A percentile compares a stretch with the other conserved stretches of the same genome.
Conservation (phyloP, 176 grass and related monocot genomes). For the Tillandsia leiboldiana region DNA sequence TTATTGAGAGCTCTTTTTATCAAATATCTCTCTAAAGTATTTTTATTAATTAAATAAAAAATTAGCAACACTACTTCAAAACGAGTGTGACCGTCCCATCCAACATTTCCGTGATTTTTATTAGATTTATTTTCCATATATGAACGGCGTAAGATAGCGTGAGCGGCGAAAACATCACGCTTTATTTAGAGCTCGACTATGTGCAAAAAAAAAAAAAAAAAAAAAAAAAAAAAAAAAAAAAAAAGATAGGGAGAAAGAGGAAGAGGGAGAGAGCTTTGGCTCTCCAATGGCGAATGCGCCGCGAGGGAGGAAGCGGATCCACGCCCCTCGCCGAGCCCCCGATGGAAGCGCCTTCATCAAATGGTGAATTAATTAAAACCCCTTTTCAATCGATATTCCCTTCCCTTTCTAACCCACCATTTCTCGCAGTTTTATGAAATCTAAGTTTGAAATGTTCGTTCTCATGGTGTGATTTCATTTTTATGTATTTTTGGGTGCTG, state of each 20-base stretch:
- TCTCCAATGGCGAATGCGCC: slow-evolving; percentile 2
- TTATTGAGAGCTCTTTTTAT: no score
- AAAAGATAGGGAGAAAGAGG: not conserved
- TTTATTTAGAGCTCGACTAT: no score
- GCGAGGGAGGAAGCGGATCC: slow-evolving; percentile 21
- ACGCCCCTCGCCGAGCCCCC: slow-evolving; percentile 11
- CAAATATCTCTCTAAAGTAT: no score
- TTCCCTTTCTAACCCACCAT: no score
- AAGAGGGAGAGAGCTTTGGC: not conserved
- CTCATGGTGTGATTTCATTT: not conserved
- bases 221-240: not conserved
- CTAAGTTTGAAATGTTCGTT: not conserved
- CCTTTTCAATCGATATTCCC: not conserved
- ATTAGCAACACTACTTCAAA: no score
- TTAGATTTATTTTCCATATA: no score
- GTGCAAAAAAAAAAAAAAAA: not conserved
- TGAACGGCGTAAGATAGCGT: no score
- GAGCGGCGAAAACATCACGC: no score
- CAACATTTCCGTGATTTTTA: no score
- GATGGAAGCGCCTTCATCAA: slow-evolving; percentile 32
- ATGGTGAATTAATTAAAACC: slow-evolving; percentile 14
- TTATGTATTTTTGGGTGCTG: not conserved
- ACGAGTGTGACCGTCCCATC: no score
- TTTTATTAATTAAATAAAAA: no score
- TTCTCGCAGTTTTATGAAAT: no score